Conservation (phyloP, 495 filamentous ascomycete genomes). For the Penicillium tannophilum region DNA sequence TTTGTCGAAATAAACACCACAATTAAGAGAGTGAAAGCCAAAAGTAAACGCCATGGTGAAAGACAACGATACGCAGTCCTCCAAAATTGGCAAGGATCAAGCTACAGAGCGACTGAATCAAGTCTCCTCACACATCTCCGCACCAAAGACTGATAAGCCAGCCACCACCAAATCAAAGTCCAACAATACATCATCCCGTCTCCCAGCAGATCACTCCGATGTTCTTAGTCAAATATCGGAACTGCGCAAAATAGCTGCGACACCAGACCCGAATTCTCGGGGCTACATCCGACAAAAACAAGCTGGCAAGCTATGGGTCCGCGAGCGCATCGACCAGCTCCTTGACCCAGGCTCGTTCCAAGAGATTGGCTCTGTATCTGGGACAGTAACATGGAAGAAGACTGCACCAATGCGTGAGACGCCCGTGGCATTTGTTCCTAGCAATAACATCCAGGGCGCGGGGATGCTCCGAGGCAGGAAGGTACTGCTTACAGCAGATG, state of each 20-base stretch:
- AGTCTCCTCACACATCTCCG: constrained; percentile 37
- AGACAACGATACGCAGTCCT: constrained; percentile 15
- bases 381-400: constrained; percentile 60
- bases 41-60: constrained; percentile 20
- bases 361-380: constrained; percentile 61
- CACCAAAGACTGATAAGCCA: constrained; percentile 13
- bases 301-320: constrained; percentile 67
- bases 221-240: constrained; percentile 54
- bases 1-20: no score
- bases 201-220: constrained; percentile 64
- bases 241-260: constrained; percentile 53
- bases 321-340: constrained; percentile 58
- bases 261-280: constrained; percentile 52
- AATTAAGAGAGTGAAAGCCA: not conserved
- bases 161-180: constrained; percentile 21
- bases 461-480: constrained; percentile 53
- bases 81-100: constrained; percentile 18
- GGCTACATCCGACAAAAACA: constrained; percentile 63
- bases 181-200: constrained; percentile 27
- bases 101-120: constrained; percentile 40
- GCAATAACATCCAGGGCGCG: constrained; percentile 57
- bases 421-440: constrained; percentile 50
- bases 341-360: constrained; percentile 55
- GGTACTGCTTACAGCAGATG: constrained; percentile 62
- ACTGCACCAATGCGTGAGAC: constrained; percentile 49